Conservation (phyloP, 1,139 yeast species). For the Hemisphaericaspora subhashii region DNA sequence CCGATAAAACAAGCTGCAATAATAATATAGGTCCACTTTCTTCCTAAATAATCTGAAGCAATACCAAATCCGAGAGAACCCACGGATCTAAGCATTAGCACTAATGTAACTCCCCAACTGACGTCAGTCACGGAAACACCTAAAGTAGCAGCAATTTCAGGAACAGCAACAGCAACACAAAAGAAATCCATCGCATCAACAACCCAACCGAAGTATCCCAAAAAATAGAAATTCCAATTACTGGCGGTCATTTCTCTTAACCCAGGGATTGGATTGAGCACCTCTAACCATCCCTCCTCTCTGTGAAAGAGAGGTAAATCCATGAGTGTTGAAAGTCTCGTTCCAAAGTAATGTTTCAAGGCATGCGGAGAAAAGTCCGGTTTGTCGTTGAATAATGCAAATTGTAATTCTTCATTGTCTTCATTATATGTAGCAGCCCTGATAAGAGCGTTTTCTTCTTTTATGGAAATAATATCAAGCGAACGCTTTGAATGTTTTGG, state of each 20-base stretch:
- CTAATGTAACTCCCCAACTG: slow-evolving; percentile 81
- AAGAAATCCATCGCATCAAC: slow-evolving; percentile 82
- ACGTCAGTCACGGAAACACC: slow-evolving; percentile 51
- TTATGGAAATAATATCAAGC: no score
- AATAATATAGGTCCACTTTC: slow-evolving; percentile 66
- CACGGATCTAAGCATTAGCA: slow-evolving; percentile 75
- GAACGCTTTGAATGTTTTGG: no score
- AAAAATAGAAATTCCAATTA: slow-evolving; percentile 58
- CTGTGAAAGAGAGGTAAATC: slow-evolving; percentile 20
- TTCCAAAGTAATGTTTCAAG: slow-evolving; percentile 24
- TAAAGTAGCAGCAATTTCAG: slow-evolving; percentile 55
- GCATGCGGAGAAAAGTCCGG: slow-evolving; percentile 28
- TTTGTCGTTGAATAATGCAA: slow-evolving; percentile 20
- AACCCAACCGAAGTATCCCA: slow-evolving; percentile 74
- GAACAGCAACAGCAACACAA: slow-evolving; percentile 61
- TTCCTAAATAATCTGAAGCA: slow-evolving; percentile 66
- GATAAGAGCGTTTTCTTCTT: neutral
- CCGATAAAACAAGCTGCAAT: slow-evolving; percentile 54
- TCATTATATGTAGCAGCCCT: neutral
- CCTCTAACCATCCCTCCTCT: slow-evolving; percentile 16
- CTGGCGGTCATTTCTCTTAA: slow-evolving; percentile 26
- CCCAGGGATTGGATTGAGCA: slow-evolving; percentile 36
- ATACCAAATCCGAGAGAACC: slow-evolving; percentile 77
- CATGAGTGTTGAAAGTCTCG: slow-evolving; percentile 27
- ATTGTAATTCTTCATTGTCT: slow-evolving; percentile 1